These are phyloP conservation scores for Ceratobasidium sp. DNA, from an alignment of 1,284 basidiomycete species.

Conservation along the genomic window DNA sequence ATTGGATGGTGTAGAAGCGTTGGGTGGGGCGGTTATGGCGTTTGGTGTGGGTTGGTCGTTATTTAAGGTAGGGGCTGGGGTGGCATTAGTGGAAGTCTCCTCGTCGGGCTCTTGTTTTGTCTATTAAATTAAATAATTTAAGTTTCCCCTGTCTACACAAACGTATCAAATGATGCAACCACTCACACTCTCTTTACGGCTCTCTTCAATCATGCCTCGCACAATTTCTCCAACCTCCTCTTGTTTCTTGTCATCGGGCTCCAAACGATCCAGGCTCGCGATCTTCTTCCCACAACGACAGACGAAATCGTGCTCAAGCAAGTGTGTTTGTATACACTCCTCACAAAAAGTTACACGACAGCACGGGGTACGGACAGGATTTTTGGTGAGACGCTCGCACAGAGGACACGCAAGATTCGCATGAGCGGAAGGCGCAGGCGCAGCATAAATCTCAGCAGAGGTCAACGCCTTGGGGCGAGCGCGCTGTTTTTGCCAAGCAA, in stretches of 20 bases:
- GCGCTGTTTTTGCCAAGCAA: slow-evolving; percentile 92
- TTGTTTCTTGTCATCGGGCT: slow-evolving; percentile 80
- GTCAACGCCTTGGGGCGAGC: slow-evolving; percentile 81
- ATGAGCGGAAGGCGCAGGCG: slow-evolving; percentile 70
- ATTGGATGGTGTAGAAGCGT: neutral
- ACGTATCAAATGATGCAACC: neutral
- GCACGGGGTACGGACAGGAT: slow-evolving; percentile 91
- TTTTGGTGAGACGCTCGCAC: slow-evolving; percentile 86
- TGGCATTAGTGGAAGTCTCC: slow-evolving; percentile 38
- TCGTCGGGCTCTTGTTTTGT: slow-evolving; percentile 19
- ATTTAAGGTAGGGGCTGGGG: slow-evolving; percentile 42
- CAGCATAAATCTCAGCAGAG: slow-evolving; percentile 84
- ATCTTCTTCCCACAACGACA: slow-evolving; percentile 92
- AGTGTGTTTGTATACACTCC: slow-evolving; percentile 90
- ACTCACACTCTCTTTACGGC: slow-evolving; percentile 66
- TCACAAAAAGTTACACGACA: slow-evolving; percentile 92
- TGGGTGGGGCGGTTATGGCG: slow-evolving; percentile 16
- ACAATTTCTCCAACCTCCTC: slow-evolving; percentile 83
- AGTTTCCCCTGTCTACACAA: neutral
- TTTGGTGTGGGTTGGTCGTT: neutral
- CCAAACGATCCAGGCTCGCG: slow-evolving; percentile 83
- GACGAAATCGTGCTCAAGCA: slow-evolving; percentile 91
- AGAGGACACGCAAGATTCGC: slow-evolving; percentile 82
- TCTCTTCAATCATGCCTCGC: slow-evolving; percentile 83
- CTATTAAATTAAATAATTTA: neutral